phyloP scores from a whole-genome alignment of 2,329 filamentous ascomycete species.

The Phoma sp. region DNA sequence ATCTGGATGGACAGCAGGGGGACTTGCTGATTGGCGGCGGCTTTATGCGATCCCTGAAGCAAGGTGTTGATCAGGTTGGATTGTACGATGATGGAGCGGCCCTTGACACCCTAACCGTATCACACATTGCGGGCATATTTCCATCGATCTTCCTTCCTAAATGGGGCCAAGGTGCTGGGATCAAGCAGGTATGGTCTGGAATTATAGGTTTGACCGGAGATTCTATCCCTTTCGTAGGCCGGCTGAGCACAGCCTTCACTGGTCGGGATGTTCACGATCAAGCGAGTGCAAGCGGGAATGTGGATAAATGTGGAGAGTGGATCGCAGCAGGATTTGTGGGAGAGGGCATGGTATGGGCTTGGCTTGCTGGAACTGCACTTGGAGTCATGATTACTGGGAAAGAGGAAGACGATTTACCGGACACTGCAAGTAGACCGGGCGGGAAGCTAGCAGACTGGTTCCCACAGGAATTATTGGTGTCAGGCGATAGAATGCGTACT shows the following conservation, averaged over 20 bases:
- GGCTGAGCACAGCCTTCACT: not conserved
- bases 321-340: constrained; percentile 24
- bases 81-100: constrained; percentile 17
- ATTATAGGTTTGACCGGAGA: not conserved
- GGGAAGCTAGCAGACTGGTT: not conserved
- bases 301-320: constrained; percentile 45
- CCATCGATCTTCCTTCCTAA: constrained; percentile 17
- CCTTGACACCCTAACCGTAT: constrained; percentile 11
- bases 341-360: constrained; percentile 27
- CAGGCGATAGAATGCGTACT: not conserved
- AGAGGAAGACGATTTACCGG: constrained; percentile 7
- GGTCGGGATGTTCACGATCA: not conserved
- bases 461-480: not conserved
- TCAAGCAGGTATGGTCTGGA: constrained; percentile 42
- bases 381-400: constrained; percentile 25
- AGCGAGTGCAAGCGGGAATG: constrained; percentile 53
- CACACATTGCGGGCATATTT: constrained; percentile 19
- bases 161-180: constrained; percentile 20
- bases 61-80: constrained; percentile 20
- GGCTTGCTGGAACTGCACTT: constrained; percentile 23
- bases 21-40: constrained; percentile 23
- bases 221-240: not conserved
- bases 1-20: constrained; percentile 6
- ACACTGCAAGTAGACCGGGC: constrained; percentile 1
- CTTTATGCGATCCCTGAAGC: constrained; percentile 23